These are phyloP conservation scores for Suillus lakei DNA, from an alignment of 768 basidiomycete species.

Conservation along the genomic window DNA sequence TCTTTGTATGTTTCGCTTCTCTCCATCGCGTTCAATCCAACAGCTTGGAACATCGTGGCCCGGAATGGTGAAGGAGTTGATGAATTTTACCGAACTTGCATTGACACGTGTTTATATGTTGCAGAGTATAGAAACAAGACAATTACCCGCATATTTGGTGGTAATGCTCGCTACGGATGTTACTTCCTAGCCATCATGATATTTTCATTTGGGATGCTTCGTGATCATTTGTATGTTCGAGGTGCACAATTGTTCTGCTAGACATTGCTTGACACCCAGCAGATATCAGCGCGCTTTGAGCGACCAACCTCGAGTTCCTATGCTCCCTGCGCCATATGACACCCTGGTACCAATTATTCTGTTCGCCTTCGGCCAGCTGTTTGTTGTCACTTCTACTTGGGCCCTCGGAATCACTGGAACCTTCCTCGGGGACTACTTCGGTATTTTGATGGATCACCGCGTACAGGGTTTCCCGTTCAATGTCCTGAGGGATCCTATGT, in stretches of 20 bases:
- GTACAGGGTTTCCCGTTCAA: constrained; percentile 99
- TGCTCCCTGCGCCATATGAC: constrained; percentile 70
- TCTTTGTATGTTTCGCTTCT: constrained; percentile 71
- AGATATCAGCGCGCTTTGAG: constrained; percentile 79
- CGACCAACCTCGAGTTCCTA: constrained; percentile 71
- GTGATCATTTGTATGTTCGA: constrained; percentile 79
- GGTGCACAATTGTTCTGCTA: neutral
- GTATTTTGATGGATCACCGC: constrained; percentile 83
- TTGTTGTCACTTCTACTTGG: constrained; percentile 89
- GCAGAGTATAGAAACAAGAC: constrained; percentile 85
- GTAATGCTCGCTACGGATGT: constrained; percentile 75
- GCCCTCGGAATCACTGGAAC: constrained; percentile 93
- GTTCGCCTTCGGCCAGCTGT: constrained; percentile 76
- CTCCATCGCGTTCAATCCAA: constrained; percentile 87
- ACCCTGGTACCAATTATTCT: constrained; percentile 62
- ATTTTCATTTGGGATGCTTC: constrained; percentile 82
- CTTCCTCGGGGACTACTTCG: constrained; percentile 86
- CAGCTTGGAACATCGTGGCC: constrained; percentile 95
- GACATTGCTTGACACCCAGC: constrained; percentile 7
- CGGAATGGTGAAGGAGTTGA: constrained; percentile 70
- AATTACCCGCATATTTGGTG: constrained; percentile 82
- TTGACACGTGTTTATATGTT: neutral
- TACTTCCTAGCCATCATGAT: constrained; percentile 88
- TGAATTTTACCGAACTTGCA: neutral
- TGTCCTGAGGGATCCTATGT: constrained; percentile 93